Base-by-base conservation (phyloP, 805 yeast species). In the Ogataea neopini region DNA sequence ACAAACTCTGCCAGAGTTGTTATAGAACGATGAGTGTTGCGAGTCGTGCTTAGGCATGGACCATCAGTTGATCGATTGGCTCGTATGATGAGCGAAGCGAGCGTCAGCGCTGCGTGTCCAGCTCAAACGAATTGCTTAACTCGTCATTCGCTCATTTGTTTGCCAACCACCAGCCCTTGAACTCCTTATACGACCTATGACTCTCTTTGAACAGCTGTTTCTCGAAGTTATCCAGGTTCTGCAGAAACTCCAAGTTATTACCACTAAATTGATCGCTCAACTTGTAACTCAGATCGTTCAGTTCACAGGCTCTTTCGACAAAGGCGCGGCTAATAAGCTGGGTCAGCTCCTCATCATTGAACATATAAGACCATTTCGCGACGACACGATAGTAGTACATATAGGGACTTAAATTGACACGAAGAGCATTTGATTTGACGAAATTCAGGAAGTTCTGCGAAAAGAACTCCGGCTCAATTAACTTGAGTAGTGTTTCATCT, bases 141-240 rank as follows among this genome's bases (percentile, higher is more conserved):
- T 30, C 34, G 34, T 14, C 34, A 28, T 25, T 29, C 32, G 20
- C 36, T 32, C 36, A 20, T n/a, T 10, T 17, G 18, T 8, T 10
- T 15, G n/a, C 23, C 17, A 52, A 40, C 58, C 57, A 52, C 68
- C 68, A 62, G 2, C 47, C 40, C 42, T 62, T 63, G 36, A 61
- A 45, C 15, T 62, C 64, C 40, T 56, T 55, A 48, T 58, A 62
- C 1, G 62, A 53, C 44, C 74, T 80, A 48, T 80, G 76, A 2
- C 88, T 74, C 11, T 62, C 57, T 48, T 72, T 77, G 64, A 77
- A 85, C 18, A 86, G 58, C 28, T 64, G 66, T 62, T 79, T 84
- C 59, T 90, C 97, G 62, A 80, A 84, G 58, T 84, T 88, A 61
- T 90, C 97, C 51, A 90, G 68, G 4, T 83, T 80, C 49, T 77